Evolutionary conservation across 305 asterid genomes (phyloP), one percentile per base, ranked within the genome.

Genomic region (Lippia alba): DNA sequence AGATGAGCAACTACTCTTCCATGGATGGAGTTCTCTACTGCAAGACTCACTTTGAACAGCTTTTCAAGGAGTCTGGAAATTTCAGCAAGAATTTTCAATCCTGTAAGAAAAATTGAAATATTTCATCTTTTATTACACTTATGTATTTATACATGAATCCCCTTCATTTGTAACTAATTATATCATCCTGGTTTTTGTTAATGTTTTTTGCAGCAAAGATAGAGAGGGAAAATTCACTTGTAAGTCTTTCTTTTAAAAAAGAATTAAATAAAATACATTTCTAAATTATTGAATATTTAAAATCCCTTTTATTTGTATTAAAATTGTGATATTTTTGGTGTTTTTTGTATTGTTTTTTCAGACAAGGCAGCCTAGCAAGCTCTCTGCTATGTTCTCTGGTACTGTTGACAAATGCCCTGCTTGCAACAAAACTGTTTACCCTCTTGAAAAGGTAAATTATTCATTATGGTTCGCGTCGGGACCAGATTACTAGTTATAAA

Each of bases 1-100:
- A 93, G 98, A 93, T 93, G 98, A 89, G 97, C 87, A 93, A 88
- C 79, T 93, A 93, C 80, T 93, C 96, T 14, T 93, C 98, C 74
- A 93, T 93, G 98, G 97, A 93, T 82, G 98, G 98, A 73, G 87
- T 89, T 79, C 87, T 89, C 63, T 93, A 89, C 79, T 93, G 97
- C 92, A 93, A 93, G 82, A 14, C 98, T 66, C 98, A 93, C 77
- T 93, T 93, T 48, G 97, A 93, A 61, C 88, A 83, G 65, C 85
- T 84, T 44, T 81, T 70, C 72, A 83, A 83, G 82, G 86, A 76
- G 79, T 82, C 86, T 18, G 90, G 85, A 30, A 83, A 82, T 73
- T 83, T 87, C 56, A 83, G 85, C 86, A 79, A 73, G 87, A 94
- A 91, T 59, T 93, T 93, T 44, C 94, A 93, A 60, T 67, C 79